These are phyloP conservation scores for Taphrina flavorubra DNA, from an alignment of 1,139 yeast genomes.

Conservation along the genomic window DNA sequence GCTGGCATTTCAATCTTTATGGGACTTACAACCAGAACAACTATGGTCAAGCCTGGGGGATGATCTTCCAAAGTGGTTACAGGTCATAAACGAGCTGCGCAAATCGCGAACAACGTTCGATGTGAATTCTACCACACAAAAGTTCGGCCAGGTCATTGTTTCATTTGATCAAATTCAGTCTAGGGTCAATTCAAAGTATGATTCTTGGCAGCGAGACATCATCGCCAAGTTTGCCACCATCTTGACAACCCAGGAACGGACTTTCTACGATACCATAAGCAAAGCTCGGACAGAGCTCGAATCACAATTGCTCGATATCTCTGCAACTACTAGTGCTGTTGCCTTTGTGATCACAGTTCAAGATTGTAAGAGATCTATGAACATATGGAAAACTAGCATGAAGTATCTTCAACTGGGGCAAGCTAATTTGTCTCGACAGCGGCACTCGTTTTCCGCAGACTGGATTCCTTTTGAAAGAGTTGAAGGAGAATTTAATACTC, in stretches of 20 bases:
- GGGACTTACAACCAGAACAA: constrained; percentile 60
- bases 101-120: constrained; percentile 61
- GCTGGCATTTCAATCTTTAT: constrained; percentile 63
- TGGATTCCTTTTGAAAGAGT: constrained; percentile 74
- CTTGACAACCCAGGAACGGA: constrained; percentile 51
- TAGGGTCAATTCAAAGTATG: constrained; percentile 63
- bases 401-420: constrained; percentile 56
- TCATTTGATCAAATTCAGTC: constrained; percentile 63
- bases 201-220: constrained; percentile 62
- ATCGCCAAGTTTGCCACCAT: constrained; percentile 56
- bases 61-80: constrained; percentile 59
- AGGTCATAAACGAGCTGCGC: constrained; percentile 57
- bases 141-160: constrained; percentile 56
- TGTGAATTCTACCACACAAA: constrained; percentile 54
- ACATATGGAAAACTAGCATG: constrained; percentile 52
- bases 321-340: constrained; percentile 54
- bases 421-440: constrained; percentile 55
- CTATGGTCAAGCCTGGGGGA: constrained; percentile 52
- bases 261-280: constrained; percentile 50
- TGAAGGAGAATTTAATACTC: constrained; percentile 58
- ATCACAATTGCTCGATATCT: constrained; percentile 50
- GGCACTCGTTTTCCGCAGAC: constrained; percentile 59
- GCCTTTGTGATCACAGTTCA: constrained; percentile 53
- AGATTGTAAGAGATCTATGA: constrained; percentile 48
- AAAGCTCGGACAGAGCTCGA: constrained; percentile 53